These are phyloP conservation scores for Hypocreales sp. DNA, from an alignment of 2,329 filamentous ascomycete species.

Conservation along the genomic window DNA sequence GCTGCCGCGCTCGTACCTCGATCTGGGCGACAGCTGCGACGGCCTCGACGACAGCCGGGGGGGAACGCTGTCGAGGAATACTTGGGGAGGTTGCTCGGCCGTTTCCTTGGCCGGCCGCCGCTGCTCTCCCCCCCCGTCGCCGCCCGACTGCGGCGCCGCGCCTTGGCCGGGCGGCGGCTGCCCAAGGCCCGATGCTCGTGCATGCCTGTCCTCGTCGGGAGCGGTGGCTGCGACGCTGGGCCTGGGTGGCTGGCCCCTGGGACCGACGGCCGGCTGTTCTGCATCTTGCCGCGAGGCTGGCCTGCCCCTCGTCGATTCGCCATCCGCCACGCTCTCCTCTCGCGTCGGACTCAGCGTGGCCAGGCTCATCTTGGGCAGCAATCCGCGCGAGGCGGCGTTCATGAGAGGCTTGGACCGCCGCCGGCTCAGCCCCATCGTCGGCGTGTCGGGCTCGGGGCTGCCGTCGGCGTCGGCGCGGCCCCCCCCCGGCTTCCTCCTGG, in stretches of 20 bases:
- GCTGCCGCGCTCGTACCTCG: background rate
- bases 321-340: conserved; percentile 13
- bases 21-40: too few relatives aligned
- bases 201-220: background rate
- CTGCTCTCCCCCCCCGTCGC: too few relatives aligned
- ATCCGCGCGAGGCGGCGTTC: conserved; percentile 8
- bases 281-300: background rate
- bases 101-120: background rate
- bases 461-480: conserved; percentile 7
- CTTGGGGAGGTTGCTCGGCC: background rate
- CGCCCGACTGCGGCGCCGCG: too few relatives aligned
- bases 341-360: conserved; percentile 14
- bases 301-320: conserved; percentile 1
- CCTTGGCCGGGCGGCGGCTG: too few relatives aligned
- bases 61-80: conserved; percentile 5
- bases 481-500: conserved; percentile 3
- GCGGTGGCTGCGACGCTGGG: too few relatives aligned
- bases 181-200: too few relatives aligned
- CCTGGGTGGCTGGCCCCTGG: background rate
- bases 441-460: conserved; percentile 22
- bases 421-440: conserved; percentile 11
- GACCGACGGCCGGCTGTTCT: background rate
- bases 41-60: conserved; percentile 8
- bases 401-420: conserved; percentile 8
- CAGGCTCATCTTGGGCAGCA: conserved; percentile 9